These are phyloP conservation scores for Termitomyces sp. DNA, from an alignment of 768 basidiomycete genomes.

Conservation along the genomic window DNA sequence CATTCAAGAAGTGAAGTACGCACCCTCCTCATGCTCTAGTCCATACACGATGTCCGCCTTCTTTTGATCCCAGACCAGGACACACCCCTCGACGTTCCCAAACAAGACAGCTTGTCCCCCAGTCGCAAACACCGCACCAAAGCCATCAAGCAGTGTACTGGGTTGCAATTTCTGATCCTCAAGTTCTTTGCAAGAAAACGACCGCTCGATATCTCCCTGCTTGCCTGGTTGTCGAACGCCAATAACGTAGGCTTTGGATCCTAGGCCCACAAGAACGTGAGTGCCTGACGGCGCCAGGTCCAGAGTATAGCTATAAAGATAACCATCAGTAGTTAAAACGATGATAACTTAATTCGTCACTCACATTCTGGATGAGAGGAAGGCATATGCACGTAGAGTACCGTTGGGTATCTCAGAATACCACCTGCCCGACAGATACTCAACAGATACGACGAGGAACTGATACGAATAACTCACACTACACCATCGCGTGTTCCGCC, in stretches of 20 bases:
- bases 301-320: slow-evolving; percentile 39
- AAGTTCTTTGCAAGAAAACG: slow-evolving; percentile 39
- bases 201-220: slow-evolving; percentile 47
- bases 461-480: slow-evolving; percentile 37
- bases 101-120: slow-evolving; percentile 50
- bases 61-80: slow-evolving; percentile 58
- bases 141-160: slow-evolving; percentile 18
- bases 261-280: slow-evolving; percentile 48
- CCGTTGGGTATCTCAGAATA: slow-evolving; percentile 65
- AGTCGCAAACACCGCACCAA: slow-evolving; percentile 51
- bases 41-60: slow-evolving; percentile 50
- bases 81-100: slow-evolving; percentile 46
- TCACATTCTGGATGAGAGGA: slow-evolving; percentile 55
- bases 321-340: not conserved
- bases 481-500: slow-evolving; percentile 70
- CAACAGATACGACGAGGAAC: not conserved
- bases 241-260: slow-evolving; percentile 46
- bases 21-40: slow-evolving; percentile 56
- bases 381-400: slow-evolving; percentile 52
- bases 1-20: slow-evolving; percentile 12
- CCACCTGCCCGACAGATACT: slow-evolving; percentile 39
- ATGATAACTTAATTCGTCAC: slow-evolving; percentile 14
- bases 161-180: slow-evolving; percentile 18
- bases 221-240: slow-evolving; percentile 42
- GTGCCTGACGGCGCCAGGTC: slow-evolving; percentile 43